A percentile compares a stretch with the other conserved stretches of the same genome.
Evolutionary conservation across 352 stramenopile genomes (phyloP).

Genomic region (Pythium rishiriense): DNA sequence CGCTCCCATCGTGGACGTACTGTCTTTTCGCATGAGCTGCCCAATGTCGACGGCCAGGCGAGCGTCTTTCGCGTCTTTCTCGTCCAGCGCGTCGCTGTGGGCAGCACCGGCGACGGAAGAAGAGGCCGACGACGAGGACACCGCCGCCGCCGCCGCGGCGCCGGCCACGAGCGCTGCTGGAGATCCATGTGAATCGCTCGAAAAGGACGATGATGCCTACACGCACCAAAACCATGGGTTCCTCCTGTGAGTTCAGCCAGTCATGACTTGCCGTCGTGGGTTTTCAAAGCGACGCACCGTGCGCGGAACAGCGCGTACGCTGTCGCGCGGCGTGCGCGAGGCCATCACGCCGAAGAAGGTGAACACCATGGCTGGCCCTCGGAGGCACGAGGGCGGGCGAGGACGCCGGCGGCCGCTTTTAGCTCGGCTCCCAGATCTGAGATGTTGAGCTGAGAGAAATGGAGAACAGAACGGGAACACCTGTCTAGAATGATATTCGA

Average conservation of each 20-base stretch:
- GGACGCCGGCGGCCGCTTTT: neutral
- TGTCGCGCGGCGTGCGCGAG: slow-evolving; percentile 12
- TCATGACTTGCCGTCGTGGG: too few relatives aligned
- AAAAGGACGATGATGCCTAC: slow-evolving; percentile 16
- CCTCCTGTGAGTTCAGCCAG: too few relatives aligned
- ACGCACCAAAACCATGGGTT: neutral
- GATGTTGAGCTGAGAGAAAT: neutral
- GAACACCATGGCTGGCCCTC: slow-evolving; percentile 17
- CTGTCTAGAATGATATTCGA: slow-evolving; percentile 4
- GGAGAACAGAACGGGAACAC: neutral
- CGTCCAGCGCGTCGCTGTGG: too few relatives aligned
- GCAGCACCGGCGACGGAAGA: neutral
- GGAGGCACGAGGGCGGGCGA: neutral
- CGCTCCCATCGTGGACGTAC: slow-evolving; percentile 25
- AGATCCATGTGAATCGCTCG: slow-evolving; percentile 8
- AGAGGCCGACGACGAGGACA: neutral
- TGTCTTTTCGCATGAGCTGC: slow-evolving; percentile 51
- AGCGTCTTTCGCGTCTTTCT: slow-evolving; percentile 18
- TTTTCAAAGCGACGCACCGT: slow-evolving; percentile 16
- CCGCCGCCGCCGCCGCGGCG: neutral
- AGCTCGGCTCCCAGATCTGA: slow-evolving; percentile 11
- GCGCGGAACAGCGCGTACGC: slow-evolving; percentile 1
- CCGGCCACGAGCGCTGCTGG: neutral
- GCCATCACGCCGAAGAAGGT: slow-evolving; percentile 24
- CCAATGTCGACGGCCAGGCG: slow-evolving; percentile 32